Evolutionary conservation across 768 basidiomycete genomes (phyloP), one percentile per base, ranked within the genome.

Genomic region (Serendipita sp.): DNA sequence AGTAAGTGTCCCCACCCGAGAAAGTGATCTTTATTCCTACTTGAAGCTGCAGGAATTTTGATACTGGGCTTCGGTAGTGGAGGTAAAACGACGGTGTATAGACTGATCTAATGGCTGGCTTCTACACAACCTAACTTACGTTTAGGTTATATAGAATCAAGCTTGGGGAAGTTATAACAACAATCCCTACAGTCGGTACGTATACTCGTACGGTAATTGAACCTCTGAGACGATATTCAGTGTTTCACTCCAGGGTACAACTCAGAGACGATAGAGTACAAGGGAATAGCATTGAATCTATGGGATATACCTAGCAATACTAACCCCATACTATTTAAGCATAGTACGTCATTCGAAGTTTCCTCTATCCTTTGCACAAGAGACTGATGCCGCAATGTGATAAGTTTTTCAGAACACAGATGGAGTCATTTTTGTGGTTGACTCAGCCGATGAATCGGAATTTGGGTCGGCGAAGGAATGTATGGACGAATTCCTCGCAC

Each of bases 291-390:
- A 47, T 78, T 83, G 71, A 79, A 76, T 16, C 80, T 80, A 3
- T 86, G 83, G 85, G 84, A 86, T 72, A 74, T 83, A 65, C 85
- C 85, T 69, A 83, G 83, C 18, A 82, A 83, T 69, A 77, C 75
- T 69, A 78, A 78, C 67, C 75, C 78, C 62, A 68, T 75, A 30
- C 75, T 76, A 35, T 74, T 81, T 63, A 74, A 76, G 68, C 79
- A 80, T 71, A 79, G 78, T 78, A 44, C 66, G 77, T 75, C 38
- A 13, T 41, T 41, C 13, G 38, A 32, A 8, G 5, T 16, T 18
- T 51, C 5, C 48, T 51, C 5, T 41, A 41, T 7, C 4, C 2
- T 7, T 44, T 44, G 38, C 4, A 13, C 13, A 41, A 23, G n/a
- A 18, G 8, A 23, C 23, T 23, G 23, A 32, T 51, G 16, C n/a